phyloP scores from a whole-genome alignment of 331 rosid genomes.

The Rosa hybrid region DNA sequence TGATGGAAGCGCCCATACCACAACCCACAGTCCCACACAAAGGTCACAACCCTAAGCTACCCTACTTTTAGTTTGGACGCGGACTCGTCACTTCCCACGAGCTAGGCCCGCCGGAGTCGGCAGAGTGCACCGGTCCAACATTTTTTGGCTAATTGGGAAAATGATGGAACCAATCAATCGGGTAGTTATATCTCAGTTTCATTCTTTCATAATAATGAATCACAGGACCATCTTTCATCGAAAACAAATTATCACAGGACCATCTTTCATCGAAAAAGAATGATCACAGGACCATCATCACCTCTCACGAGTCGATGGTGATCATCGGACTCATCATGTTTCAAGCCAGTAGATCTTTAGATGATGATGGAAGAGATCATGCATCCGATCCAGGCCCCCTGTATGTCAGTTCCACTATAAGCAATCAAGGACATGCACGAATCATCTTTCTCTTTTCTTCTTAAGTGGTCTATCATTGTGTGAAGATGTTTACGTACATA shows the following conservation, averaged over 20 bases:
- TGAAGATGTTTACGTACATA: too few species aligned
- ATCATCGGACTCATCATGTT: neutral
- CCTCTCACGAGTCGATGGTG: neutral
- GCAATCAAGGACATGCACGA: neutral
- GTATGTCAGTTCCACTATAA: neutral
- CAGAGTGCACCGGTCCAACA: neutral
- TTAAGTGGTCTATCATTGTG: too few species aligned
- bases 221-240: neutral
- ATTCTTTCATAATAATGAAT: neutral
- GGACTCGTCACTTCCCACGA: neutral
- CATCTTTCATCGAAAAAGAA: neutral
- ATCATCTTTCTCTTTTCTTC: too few species aligned
- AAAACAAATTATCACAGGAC: neutral
- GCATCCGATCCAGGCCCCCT: neutral
- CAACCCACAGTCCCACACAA: neutral
- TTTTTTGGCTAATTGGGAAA: neutral
- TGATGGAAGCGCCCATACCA: constrained; percentile 14
- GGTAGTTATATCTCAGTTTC: neutral
- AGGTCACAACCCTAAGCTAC: constrained; percentile 17
- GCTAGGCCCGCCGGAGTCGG: constrained; percentile 11
- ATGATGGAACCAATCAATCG: neutral
- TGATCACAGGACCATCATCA: neutral
- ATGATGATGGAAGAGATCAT: neutral
- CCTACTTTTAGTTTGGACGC: constrained; percentile 1
- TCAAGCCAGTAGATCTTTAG: neutral